A percentile compares a stretch with the other conserved stretches of the same genome.
Evolutionary conservation across 176 grass and related monocot species (phyloP).

Genomic region (Rhynchospora breviuscula): DNA sequence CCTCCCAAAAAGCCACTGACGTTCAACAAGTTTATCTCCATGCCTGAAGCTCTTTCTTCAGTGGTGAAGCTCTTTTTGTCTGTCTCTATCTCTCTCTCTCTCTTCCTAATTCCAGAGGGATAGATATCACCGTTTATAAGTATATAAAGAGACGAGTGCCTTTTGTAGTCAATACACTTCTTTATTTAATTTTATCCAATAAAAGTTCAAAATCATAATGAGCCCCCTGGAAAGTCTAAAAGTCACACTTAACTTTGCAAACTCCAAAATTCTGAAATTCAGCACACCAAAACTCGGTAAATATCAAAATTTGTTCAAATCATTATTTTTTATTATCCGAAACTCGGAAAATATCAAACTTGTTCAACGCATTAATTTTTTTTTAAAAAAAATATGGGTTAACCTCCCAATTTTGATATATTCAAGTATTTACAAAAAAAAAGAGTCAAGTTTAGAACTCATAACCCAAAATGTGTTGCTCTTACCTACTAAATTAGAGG

Average conservation of each 20-base stretch:
- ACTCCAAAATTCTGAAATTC: neutral
- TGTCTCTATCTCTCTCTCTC: neutral
- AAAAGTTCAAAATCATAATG: neutral
- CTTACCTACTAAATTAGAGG: too few relatives aligned
- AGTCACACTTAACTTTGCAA: neutral
- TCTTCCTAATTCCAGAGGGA: neutral
- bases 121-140: neutral
- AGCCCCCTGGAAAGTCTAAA: neutral
- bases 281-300: neutral
- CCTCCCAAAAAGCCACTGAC: conserved; percentile 38
- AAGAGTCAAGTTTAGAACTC: too few relatives aligned
- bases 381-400: too few relatives aligned
- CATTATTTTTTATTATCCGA: neutral
- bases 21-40: conserved; percentile 32
- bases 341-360: neutral
- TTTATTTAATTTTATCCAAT: conserved; percentile 11
- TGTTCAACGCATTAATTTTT: neutral
- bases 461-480: too few relatives aligned
- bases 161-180: neutral
- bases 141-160: conserved; percentile 18
- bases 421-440: too few relatives aligned
- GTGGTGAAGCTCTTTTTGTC: neutral
- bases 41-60: neutral
- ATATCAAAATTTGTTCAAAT: neutral
- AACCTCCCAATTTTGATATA: too few relatives aligned